Evolutionary conservation across 257 asterid species (phyloP), one percentile per base, ranked within the genome.

Genomic region (Solanum raphanifolium): DNA sequence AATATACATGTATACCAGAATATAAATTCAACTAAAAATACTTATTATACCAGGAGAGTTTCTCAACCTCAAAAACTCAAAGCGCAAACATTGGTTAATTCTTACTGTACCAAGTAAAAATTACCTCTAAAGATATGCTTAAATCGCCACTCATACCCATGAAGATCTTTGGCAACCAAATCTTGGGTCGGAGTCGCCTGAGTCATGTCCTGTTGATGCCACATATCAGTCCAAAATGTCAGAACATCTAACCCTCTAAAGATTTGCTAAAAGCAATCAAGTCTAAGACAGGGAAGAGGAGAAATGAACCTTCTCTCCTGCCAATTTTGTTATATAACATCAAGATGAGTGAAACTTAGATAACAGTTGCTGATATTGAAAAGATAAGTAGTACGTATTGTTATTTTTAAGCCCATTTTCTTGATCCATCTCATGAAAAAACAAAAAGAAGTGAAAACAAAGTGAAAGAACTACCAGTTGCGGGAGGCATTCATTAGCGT

Each of bases 121-220:
- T 83, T 91, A 94, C 98, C 98, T 89, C 99, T 93, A 90, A 96
- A 96, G 72, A 96, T 95, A 91, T 96, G 99, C 91, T 93, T 95
- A 95, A 96, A 96, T 85, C 96, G 94, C 99, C 99, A 96, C 90
- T 94, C 98, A 69, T 93, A 92, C 15, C 98, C 96, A 86, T 95
- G 96, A 87, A 96, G 92, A 89, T 96, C 99, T 88, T 92, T 93
- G 84, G 99, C 96, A 13, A 92, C 94, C 93, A 96, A 93, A 88
- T 95, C 99, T 88, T 96, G 99, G 55, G 96, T 92, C 16, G 99
- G 99, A 85, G 92, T 95, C 27, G 92, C 92, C 88, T 94, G 97
- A 86, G 92, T 90, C 99, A 95, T 94, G 87, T 96, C 98, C 98
- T 96, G 84, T 34, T 62, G 38, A 88, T 20, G 41, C 81, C 87